These are phyloP conservation scores for Starmerella davenportii DNA, from an alignment of 805 yeast species.

Conservation along the genomic window DNA sequence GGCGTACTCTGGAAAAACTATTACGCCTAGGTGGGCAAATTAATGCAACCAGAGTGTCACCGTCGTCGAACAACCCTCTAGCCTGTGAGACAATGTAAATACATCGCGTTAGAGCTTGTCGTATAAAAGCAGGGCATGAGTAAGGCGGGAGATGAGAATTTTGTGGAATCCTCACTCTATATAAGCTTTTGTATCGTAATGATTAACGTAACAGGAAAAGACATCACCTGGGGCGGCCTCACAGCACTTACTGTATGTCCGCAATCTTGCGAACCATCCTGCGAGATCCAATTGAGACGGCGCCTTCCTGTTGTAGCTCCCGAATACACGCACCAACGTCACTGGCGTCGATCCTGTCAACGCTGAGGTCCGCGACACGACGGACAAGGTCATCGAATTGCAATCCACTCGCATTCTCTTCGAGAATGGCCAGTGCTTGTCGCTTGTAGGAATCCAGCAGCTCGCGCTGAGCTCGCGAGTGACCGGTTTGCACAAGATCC, in stretches of 20 bases:
- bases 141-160: too few relatives aligned
- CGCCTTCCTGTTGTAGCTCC: slow-evolving; percentile 15
- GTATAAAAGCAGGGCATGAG: too few relatives aligned
- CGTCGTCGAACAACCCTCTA: too few relatives aligned
- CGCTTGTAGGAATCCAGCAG: slow-evolving; percentile 11
- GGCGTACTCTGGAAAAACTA: slow-evolving; percentile 90
- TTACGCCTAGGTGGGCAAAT: slow-evolving; percentile 49
- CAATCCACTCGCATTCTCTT: slow-evolving; percentile 8
- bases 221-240: too few relatives aligned
- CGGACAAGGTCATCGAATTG: slow-evolving; percentile 14
- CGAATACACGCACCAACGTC: slow-evolving; percentile 11
- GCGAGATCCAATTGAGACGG: slow-evolving; percentile 10
- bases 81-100: too few relatives aligned
- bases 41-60: too few relatives aligned
- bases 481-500: slow-evolving; percentile 94
- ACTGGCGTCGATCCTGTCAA: slow-evolving; percentile 11
- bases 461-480: slow-evolving; percentile 53
- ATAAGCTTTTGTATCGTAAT: too few relatives aligned
- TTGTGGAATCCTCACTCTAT: too few relatives aligned
- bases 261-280: slow-evolving; percentile 8
- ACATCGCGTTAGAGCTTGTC: too few relatives aligned
- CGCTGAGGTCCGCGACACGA: slow-evolving; percentile 12
- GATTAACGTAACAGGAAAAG: too few relatives aligned
- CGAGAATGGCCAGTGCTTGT: slow-evolving; percentile 10
- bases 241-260: neutral